These are phyloP conservation scores for Tubosaeta brunneosetosa DNA, from an alignment of 768 basidiomycete genomes.

Conservation along the genomic window DNA sequence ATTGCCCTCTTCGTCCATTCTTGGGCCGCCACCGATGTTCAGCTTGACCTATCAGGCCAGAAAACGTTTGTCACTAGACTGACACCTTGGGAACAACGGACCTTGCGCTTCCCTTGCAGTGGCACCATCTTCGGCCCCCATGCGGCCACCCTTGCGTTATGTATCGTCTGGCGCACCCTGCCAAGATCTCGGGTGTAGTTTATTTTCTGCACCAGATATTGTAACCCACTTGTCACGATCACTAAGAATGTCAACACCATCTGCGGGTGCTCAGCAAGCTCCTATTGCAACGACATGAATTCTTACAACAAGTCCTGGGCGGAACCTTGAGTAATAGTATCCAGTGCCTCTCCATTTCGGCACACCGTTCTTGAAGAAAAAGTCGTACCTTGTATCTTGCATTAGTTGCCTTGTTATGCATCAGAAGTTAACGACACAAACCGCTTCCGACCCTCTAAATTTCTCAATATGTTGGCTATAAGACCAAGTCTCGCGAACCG, in stretches of 20 bases:
- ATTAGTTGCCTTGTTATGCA: not conserved
- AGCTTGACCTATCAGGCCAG: conserved; percentile 57
- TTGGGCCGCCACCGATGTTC: conserved; percentile 52
- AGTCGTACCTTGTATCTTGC: conserved; percentile 61
- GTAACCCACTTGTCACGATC: conserved; percentile 72
- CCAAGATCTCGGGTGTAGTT: conserved; percentile 71
- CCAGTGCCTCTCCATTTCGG: conserved; percentile 95
- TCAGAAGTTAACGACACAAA: conserved; percentile 34
- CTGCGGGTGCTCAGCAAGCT: conserved; percentile 34
- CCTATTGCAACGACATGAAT: not conserved
- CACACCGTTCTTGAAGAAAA: conserved; percentile 97
- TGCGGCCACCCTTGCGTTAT: conserved; percentile 64
- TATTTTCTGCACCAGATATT: conserved; percentile 73
- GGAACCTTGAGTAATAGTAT: conserved; percentile 94
- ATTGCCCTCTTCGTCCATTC: conserved; percentile 55
- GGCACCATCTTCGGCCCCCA: conserved; percentile 80
- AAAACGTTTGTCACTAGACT: conserved; percentile 5
- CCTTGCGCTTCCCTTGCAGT: conserved; percentile 63
- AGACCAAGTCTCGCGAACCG: conserved; percentile 91
- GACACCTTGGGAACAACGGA: conserved; percentile 24
- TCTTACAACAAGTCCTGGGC: conserved; percentile 82
- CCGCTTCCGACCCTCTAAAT: conserved; percentile 70
- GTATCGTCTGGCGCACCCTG: conserved; percentile 58
- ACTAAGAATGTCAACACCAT: conserved; percentile 74
- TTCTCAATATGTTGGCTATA: conserved; percentile 75